Conservation (phyloP, 2,329 filamentous ascomycete genomes). For the Sporothrix humicola region DNA sequence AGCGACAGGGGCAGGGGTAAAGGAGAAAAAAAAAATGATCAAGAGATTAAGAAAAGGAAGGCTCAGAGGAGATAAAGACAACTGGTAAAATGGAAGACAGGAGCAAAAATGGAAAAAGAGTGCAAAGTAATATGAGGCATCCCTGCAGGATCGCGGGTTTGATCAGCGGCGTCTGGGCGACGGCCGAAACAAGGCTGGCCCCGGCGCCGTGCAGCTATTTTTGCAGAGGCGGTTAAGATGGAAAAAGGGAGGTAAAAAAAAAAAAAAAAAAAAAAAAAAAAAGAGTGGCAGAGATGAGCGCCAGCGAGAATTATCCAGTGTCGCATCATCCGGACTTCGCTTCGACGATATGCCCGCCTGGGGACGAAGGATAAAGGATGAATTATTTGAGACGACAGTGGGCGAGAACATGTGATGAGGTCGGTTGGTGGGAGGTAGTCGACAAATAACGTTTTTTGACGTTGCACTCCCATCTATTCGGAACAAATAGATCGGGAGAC, state of each 20-base stretch:
- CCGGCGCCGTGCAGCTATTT: background rate
- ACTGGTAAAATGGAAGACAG: too few relatives aligned
- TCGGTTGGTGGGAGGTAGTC: background rate
- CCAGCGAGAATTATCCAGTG: background rate
- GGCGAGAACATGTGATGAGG: background rate
- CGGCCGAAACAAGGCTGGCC: slow-evolving; percentile 4
- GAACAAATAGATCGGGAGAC: background rate
- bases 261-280: background rate
- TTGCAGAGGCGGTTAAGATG: background rate
- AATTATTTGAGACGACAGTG: background rate
- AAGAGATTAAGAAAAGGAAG: too few relatives aligned
- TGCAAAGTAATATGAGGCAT: slow-evolving; percentile 12
- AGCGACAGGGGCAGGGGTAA: background rate
- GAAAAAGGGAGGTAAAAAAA: background rate
- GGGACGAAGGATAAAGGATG: background rate
- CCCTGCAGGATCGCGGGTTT: background rate
- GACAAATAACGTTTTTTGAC: background rate
- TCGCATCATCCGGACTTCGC: background rate
- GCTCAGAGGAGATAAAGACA: too few relatives aligned
- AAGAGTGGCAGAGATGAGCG: background rate
- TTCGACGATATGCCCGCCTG: background rate
- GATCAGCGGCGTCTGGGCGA: background rate
- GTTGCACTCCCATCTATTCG: slow-evolving; percentile 8
- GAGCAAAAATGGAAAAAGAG: too few relatives aligned
- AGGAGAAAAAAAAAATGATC: background rate